Evolutionary conservation across 2,329 filamentous ascomycete genomes (phyloP).

Genomic region (Colletotrichum musicola): DNA sequence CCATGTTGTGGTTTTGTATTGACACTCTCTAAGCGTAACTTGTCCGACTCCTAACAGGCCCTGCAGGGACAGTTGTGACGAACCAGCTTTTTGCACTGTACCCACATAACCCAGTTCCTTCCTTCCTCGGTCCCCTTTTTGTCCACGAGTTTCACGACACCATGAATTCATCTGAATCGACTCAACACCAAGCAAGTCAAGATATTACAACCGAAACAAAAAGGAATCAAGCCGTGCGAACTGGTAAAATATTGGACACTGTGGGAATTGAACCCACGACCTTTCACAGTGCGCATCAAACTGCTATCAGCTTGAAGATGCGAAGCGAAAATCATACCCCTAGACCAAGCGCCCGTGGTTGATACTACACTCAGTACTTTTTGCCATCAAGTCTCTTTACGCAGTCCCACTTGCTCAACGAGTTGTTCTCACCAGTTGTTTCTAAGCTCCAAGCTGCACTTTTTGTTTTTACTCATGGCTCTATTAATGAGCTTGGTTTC

Average conservation of each 20-base stretch:
- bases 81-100: background rate
- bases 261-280: background rate
- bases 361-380: fast-evolving
- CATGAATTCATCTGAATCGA: background rate
- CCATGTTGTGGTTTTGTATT: too few relatives aligned
- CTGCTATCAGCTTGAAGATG: background rate
- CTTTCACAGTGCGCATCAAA: background rate
- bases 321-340: background rate
- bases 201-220: background rate
- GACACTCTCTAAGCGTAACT: too few relatives aligned
- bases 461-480: too few relatives aligned
- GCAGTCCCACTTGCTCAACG: too few relatives aligned
- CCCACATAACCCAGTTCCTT: background rate
- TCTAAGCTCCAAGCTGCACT: too few relatives aligned
- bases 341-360: background rate
- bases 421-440: too few relatives aligned
- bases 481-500: too few relatives aligned
- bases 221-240: background rate
- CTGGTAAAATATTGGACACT: background rate
- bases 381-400: too few relatives aligned
- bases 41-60: too few relatives aligned
- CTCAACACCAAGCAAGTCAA: background rate
- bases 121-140: too few relatives aligned
- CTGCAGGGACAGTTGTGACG: too few relatives aligned
- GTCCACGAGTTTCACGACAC: background rate